Base-by-base conservation (phyloP, 129 eudicot genomes). In the Deinandra increscens region DNA sequence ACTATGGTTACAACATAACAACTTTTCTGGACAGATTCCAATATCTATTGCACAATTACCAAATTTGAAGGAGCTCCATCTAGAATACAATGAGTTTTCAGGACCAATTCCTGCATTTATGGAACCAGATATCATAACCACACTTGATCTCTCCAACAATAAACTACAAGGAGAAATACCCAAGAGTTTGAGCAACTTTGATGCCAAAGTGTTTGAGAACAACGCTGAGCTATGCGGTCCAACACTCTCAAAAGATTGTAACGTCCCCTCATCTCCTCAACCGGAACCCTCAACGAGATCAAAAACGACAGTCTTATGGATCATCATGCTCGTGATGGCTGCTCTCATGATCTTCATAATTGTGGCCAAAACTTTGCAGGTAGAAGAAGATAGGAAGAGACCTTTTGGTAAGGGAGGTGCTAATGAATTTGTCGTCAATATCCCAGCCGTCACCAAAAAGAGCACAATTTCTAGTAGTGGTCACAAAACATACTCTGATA, bases 161-260 rank as follows among this genome's bases (percentile, higher is more conserved):
- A 72, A 81, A 37, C 66, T 91, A 41, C 83, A 88, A 53, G 96
- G 96, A 12, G 80, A 81, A 68, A 81, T 91, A 53, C 96, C 97
- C 2, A 71, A 59, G 8, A 61, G 60, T 41, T 76, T 91, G 85
- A 50, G 70, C 38, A 78, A 74, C 59, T 87, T 85, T 49, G 82
- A 78, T 9, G 77, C 70, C 2, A 11, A 23, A 34, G 50, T 81
- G 7, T 92, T 88, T 36, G 66, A 74, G 31, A 85, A 83, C 29
- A 88, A 92, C 38, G 31, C 79, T 0, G 83, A 64, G 4, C 73
- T 88, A 1, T 92, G 98, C 59, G 88, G 96, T 3, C 10, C 72
- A 34, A 56, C 65, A 38, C 49, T 84, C n/a, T 61, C 65, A 1
- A 81, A 10, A 31, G 69, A 74, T 18, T 92, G 98, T 72, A 64